These are phyloP conservation scores for Pyrus betulifolia DNA, from an alignment of 306 rosid species.

Conservation along the genomic window DNA sequence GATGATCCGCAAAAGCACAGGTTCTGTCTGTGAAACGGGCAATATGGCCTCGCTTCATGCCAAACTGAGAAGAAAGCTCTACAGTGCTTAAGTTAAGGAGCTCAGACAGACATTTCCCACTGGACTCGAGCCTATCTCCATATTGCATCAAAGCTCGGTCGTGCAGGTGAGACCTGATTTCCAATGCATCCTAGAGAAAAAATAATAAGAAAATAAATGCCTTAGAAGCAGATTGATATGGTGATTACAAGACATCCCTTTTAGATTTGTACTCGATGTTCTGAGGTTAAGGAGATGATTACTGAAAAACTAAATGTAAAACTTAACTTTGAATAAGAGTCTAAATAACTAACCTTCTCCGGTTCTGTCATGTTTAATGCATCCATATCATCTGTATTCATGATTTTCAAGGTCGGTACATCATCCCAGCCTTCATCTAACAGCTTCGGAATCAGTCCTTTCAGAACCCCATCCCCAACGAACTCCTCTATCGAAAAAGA, in stretches of 20 bases:
- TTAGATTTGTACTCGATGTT: not conserved
- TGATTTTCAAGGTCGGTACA: conserved; percentile 77
- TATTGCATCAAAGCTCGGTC: conserved; percentile 75
- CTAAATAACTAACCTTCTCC: conserved; percentile 48
- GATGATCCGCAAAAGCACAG: conserved; percentile 25
- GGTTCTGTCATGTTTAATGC: conserved; percentile 61
- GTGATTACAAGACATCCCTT: not conserved
- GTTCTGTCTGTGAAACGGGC: conserved; percentile 66
- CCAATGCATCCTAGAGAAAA: conserved; percentile 55
- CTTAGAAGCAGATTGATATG: not conserved
- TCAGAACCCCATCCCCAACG: conserved; percentile 67
- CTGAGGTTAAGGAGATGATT: not conserved
- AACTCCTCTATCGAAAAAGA: conserved; percentile 78
- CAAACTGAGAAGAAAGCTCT: conserved; percentile 46
- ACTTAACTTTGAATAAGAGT: not conserved
- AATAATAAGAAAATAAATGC: not conserved
- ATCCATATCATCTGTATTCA: conserved; percentile 72
- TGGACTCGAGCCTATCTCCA: conserved; percentile 58
- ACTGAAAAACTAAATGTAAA: not conserved
- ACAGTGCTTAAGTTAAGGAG: conserved; percentile 36
- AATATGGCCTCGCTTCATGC: conserved; percentile 83
- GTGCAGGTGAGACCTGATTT: conserved; percentile 76
- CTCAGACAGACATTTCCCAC: conserved; percentile 44
- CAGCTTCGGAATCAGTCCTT: conserved; percentile 53
- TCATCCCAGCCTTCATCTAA: conserved; percentile 94